phyloP scores from a whole-genome alignment of 1,139 yeast genomes.

The Pichia sp. region DNA sequence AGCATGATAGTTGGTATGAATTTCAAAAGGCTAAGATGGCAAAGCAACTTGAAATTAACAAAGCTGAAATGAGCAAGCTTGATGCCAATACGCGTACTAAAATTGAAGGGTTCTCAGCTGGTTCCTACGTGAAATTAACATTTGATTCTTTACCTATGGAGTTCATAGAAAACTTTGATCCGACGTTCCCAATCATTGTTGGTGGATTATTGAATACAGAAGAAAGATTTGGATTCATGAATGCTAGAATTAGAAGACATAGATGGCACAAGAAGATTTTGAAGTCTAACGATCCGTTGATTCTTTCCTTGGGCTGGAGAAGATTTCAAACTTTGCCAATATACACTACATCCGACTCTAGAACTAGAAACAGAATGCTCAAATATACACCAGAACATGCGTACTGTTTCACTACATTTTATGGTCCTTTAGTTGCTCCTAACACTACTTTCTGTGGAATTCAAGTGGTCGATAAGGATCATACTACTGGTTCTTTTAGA shows the following conservation, averaged over 20 bases:
- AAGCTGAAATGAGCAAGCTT: constrained; percentile 69
- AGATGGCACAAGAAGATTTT: constrained; percentile 98
- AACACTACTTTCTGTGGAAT: constrained; percentile 97
- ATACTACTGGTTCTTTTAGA: constrained; percentile 86
- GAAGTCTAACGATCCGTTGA: constrained; percentile 93
- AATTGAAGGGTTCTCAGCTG: constrained; percentile 91
- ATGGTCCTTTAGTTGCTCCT: constrained; percentile 96
- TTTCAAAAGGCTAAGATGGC: constrained; percentile 96
- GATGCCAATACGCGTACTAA: constrained; percentile 69
- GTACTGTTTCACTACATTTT: constrained; percentile 92
- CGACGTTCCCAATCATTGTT: constrained; percentile 75
- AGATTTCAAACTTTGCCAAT: constrained; percentile 95
- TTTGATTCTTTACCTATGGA: constrained; percentile 86
- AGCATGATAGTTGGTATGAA: constrained; percentile 94
- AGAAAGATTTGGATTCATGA: constrained; percentile 87
- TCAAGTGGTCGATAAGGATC: constrained; percentile 75
- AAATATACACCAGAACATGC: constrained; percentile 98
- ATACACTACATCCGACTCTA: constrained; percentile 92
- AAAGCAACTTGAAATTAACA: constrained; percentile 90
- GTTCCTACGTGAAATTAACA: constrained; percentile 87
- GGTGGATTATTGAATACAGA: constrained; percentile 93
- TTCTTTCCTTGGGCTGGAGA: constrained; percentile 95
- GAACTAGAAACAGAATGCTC: constrained; percentile 96
- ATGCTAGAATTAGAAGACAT: constrained; percentile 92
- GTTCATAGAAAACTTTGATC: constrained; percentile 80